These are phyloP conservation scores for Solanum neorickii DNA, from an alignment of 257 asterid genomes.

Conservation along the genomic window DNA sequence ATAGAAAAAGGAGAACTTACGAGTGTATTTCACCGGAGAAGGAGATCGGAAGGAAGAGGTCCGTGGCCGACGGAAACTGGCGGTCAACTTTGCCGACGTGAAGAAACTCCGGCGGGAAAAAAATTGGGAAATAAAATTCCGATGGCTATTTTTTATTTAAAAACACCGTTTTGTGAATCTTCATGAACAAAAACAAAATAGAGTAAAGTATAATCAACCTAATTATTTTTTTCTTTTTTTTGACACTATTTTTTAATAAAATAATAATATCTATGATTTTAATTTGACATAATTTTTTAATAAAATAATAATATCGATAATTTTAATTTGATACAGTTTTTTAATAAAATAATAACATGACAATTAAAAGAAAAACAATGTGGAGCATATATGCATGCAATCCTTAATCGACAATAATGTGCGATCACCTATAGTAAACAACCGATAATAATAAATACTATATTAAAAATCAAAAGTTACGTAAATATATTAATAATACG, in stretches of 20 bases:
- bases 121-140: not conserved
- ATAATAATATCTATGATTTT: no score
- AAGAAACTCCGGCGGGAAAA: not conserved
- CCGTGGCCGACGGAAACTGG: not conserved
- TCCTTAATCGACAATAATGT: not conserved
- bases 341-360: no score
- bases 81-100: not conserved
- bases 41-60: not conserved
- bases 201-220: not conserved
- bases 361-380: no score
- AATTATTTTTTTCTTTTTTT: not conserved
- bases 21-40: not conserved
- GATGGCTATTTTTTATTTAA: not conserved
- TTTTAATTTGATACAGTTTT: no score
- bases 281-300: no score
- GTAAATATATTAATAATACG: not conserved
- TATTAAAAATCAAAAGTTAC: not conserved
- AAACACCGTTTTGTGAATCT: not conserved
- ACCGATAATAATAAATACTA: not conserved
- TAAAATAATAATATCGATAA: no score
- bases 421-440: not conserved
- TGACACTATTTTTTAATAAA: rapidly evolving
- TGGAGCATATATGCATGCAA: not conserved
- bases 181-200: not conserved
- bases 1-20: not conserved